A percentile compares a stretch with the other conserved stretches of the same genome.
Conservation (phyloP, 345 rosid genomes). For the Cardamine occulta region DNA sequence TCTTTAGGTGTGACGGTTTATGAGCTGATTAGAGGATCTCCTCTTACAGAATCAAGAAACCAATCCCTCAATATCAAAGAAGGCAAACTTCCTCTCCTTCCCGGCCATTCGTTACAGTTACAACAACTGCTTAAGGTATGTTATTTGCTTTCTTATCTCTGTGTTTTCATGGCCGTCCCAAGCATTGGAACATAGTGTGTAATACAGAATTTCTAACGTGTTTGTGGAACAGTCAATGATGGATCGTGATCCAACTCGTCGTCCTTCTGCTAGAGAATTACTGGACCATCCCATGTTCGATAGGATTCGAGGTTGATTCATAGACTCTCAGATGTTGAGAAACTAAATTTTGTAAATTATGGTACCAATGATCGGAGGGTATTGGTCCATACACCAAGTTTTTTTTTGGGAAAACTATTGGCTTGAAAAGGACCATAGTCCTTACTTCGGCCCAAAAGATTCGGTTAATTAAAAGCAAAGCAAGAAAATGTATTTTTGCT, state of each 20-base stretch:
- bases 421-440: conserved; percentile 5
- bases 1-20: conserved; percentile 82
- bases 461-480: not conserved
- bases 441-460: not conserved
- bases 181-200: not conserved
- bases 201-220: conserved; percentile 31
- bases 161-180: conserved; percentile 11
- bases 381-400: not conserved
- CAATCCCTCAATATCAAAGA: conserved; percentile 70
- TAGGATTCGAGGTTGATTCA: conserved; percentile 45
- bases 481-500: not conserved
- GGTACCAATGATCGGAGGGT: conserved; percentile 23
- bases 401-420: conserved; percentile 3
- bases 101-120: conserved; percentile 82
- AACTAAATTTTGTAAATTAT: conserved; percentile 35
- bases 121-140: conserved; percentile 90
- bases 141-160: not conserved
- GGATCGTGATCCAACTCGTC: conserved; percentile 71
- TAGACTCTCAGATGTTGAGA: not conserved
- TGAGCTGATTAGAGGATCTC: conserved; percentile 80
- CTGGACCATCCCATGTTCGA: conserved; percentile 70
- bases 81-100: conserved; percentile 88
- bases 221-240: conserved; percentile 68
- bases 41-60: conserved; percentile 76
- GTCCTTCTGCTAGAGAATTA: conserved; percentile 74